These are phyloP conservation scores for Sporothrix curviconia DNA, from an alignment of 2,329 filamentous ascomycete genomes.

Conservation along the genomic window DNA sequence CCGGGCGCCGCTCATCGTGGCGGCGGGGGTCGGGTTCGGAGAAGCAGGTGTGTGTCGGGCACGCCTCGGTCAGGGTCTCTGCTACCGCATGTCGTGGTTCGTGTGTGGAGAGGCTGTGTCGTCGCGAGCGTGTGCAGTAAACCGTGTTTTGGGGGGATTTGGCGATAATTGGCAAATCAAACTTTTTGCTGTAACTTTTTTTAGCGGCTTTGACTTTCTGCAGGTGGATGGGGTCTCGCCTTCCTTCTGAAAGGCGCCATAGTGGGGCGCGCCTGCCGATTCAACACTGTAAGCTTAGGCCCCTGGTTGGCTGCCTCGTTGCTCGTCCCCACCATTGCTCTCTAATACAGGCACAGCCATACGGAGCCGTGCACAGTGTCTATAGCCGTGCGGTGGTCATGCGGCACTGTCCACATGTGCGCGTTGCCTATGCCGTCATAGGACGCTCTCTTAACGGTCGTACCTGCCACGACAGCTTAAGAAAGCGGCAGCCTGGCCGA, in stretches of 20 bases:
- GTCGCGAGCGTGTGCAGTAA: neutral
- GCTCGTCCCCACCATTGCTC: conserved; percentile 11
- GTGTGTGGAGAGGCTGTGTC: neutral
- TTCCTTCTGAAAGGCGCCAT: neutral
- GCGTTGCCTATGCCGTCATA: conserved; percentile 12
- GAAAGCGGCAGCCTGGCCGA: neutral
- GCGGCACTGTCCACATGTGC: neutral
- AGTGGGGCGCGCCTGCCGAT: conserved; percentile 10
- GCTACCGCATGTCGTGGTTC: conserved; percentile 14
- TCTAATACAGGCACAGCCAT: too few species aligned
- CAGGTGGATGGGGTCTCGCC: conserved; percentile 5
- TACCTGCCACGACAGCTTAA: conserved; percentile 1
- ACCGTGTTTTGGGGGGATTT: neutral
- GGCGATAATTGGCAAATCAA: conserved; percentile 1
- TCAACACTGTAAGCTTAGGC: neutral
- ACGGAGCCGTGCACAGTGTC: too few species aligned
- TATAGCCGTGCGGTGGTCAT: neutral
- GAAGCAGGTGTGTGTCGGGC: neutral
- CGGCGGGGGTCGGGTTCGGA: neutral
- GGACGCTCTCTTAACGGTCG: neutral
- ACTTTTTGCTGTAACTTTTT: conserved; percentile 9
- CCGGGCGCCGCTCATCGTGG: conserved; percentile 15
- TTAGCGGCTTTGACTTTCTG: neutral
- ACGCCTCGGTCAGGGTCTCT: neutral
- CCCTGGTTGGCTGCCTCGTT: conserved; percentile 4